phyloP scores from a whole-genome alignment of 306 rosid species.

The Castanopsis chinensis region DNA sequence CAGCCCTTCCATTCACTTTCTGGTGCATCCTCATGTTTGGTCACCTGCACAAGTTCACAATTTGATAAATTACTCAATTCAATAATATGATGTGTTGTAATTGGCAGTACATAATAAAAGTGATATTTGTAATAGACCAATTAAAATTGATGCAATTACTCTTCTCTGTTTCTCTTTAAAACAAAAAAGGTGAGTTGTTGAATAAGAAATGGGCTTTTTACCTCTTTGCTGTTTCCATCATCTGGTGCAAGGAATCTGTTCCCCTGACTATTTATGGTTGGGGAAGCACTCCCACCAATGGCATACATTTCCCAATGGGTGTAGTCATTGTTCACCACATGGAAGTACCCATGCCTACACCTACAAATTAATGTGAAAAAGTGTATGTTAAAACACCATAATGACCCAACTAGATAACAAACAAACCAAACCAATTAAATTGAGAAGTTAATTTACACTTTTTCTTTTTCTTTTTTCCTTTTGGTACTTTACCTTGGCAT shows the following conservation, averaged over 20 bases:
- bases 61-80: background rate
- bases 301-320: conserved; percentile 99
- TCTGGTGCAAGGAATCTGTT: conserved; percentile 86
- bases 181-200: background rate
- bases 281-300: conserved; percentile 92
- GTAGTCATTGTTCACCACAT: conserved; percentile 99
- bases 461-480: background rate
- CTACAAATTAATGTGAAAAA: conserved; percentile 32
- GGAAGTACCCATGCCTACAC: conserved; percentile 96
- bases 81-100: no score
- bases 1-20: conserved; percentile 78
- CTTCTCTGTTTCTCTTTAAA: background rate
- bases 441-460: background rate
- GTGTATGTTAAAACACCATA: conserved; percentile 5
- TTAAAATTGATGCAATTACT: no score
- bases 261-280: conserved; percentile 97
- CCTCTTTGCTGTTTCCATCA: conserved; percentile 86
- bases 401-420: no score
- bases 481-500: conserved; percentile 79
- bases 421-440: no score
- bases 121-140: no score
- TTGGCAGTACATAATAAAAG: no score
- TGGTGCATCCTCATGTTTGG: conserved; percentile 94
- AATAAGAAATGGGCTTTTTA: conserved; percentile 2
- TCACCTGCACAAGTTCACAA: conserved; percentile 50